These are phyloP conservation scores for Vitis amurensis DNA, from an alignment of 164 flowering plant species.

Conservation along the genomic window DNA sequence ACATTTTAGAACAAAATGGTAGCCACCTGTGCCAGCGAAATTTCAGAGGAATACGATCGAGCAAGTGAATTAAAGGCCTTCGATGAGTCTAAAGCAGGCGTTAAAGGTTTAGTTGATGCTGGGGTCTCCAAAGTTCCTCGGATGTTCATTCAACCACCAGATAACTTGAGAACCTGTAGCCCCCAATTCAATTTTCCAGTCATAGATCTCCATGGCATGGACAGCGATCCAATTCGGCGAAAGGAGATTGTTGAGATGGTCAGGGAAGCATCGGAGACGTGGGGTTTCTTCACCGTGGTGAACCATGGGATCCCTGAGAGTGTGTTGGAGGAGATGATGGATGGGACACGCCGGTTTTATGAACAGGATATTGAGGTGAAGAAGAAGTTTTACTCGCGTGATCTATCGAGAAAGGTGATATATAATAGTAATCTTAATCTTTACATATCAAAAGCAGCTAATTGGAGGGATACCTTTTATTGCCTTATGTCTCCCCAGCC, in stretches of 20 bases:
- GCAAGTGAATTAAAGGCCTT: slow-evolving; percentile 15
- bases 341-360: slow-evolving; percentile 25
- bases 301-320: slow-evolving; percentile 37
- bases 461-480: slow-evolving; percentile 6
- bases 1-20: slow-evolving; percentile 2
- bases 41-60: slow-evolving; percentile 9
- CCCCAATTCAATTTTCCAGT: slow-evolving; percentile 8
- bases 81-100: slow-evolving; percentile 24
- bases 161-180: not conserved
- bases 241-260: slow-evolving; percentile 13
- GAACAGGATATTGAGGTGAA: slow-evolving; percentile 32
- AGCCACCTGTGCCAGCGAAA: not conserved
- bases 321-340: slow-evolving; percentile 25
- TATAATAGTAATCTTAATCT: slow-evolving; percentile 12
- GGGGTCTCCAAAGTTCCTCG: slow-evolving; percentile 15
- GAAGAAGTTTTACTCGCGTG: slow-evolving; percentile 24
- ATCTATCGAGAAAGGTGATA: not conserved
- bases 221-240: not conserved
- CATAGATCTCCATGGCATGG: slow-evolving; percentile 20
- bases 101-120: slow-evolving; percentile 27
- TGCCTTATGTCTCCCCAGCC: slow-evolving; percentile 7
- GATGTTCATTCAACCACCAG: slow-evolving; percentile 7
- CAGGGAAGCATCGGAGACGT: slow-evolving; percentile 24
- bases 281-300: slow-evolving; percentile 47
- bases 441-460: not conserved